Evolutionary conservation across 2,329 filamentous ascomycete genomes (phyloP), one percentile per base, ranked within the genome.

Genomic region (Sporothrix protearum): DNA sequence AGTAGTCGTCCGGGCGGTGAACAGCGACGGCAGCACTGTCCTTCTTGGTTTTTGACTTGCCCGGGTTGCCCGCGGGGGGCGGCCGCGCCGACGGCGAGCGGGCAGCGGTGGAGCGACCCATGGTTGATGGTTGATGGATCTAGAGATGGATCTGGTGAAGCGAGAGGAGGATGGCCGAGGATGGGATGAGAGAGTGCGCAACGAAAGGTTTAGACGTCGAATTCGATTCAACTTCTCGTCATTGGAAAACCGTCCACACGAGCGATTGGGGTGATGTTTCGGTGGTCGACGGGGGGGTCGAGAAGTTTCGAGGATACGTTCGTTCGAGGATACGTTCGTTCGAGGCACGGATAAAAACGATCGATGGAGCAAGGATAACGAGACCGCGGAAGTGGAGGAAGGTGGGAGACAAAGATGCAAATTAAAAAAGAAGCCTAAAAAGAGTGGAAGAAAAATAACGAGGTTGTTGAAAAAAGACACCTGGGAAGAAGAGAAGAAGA

Each of bases 1-100:
- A 87, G 83, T 93, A 94, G 77, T 91, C 88, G 67, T 83, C 80
- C 69, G 79, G 76, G 69, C 75, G 76, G 36, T 16, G 30, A 22
- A 36, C 49, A 76, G 25, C 30, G 19, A 28, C 70, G 2, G 33
- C n/a, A n/a, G n/a, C n/a, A 2, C 9, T n/a, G n/a, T 49, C 39
- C 45, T 68, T 70, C 10, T 72, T 68, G 49, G 28, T 76, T 72
- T 55, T 69, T 19, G 75, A 76, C 74, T 80, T 75, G 73, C 74
- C 75, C 75, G 67, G 33, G 19, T 80, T 75, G 72, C 74, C 75
- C 75, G 69, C 30, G 19, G 51, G 61, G 25, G 64, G 28, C 66
- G 71, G 30, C 57, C 57, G 63, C 51, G 70, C 64, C 33, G 70
- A 55, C 39, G 71, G 68, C 67, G 71, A 49, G 66, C 71, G 71